Percentiles rank a stretch among this genome's conserved stretches.
Conservation (phyloP, 768 basidiomycete species). For the Hortiboletus campestris region DNA sequence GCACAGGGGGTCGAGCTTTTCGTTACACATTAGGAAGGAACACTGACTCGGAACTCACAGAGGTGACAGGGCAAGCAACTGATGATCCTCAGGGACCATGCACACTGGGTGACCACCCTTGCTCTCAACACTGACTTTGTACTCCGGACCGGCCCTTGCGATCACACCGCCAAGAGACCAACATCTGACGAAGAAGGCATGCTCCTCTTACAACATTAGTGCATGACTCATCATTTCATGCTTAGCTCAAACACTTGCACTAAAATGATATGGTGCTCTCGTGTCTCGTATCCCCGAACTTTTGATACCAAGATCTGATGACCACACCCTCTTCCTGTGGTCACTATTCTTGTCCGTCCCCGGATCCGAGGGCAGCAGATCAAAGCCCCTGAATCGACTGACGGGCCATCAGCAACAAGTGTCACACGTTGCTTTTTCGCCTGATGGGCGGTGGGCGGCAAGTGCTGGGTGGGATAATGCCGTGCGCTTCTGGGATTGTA, state of each 20-base stretch:
- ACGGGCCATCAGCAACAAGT: conserved; percentile 96
- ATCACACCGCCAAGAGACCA: conserved; percentile 80
- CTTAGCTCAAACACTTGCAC: conserved; percentile 74
- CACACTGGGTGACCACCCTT: conserved; percentile 98
- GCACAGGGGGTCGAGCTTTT: conserved; percentile 58
- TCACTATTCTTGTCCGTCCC: conserved; percentile 63
- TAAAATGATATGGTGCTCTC: conserved; percentile 73
- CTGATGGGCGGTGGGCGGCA: conserved; percentile 90
- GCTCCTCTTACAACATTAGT: too few species aligned
- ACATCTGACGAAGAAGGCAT: conserved; percentile 80
- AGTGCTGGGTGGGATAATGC: conserved; percentile 89
- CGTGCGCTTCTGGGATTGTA: conserved; percentile 87
- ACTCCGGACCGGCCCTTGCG: conserved; percentile 91
- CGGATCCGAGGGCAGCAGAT: conserved; percentile 40
- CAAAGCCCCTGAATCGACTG: conserved; percentile 72
- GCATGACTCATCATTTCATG: background rate
- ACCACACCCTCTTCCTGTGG: conserved; percentile 98
- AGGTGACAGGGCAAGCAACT: conserved; percentile 74
- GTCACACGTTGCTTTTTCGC: conserved; percentile 90
- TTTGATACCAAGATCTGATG: conserved; percentile 94
- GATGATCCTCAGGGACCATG: conserved; percentile 89
- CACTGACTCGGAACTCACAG: too few species aligned
- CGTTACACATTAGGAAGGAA: background rate
- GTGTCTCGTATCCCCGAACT: conserved; percentile 68
- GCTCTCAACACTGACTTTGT: conserved; percentile 95